Evolutionary conservation across 306 rosid species (phyloP), one percentile per base, ranked within the genome.

Genomic region (Vigna trinervia): DNA sequence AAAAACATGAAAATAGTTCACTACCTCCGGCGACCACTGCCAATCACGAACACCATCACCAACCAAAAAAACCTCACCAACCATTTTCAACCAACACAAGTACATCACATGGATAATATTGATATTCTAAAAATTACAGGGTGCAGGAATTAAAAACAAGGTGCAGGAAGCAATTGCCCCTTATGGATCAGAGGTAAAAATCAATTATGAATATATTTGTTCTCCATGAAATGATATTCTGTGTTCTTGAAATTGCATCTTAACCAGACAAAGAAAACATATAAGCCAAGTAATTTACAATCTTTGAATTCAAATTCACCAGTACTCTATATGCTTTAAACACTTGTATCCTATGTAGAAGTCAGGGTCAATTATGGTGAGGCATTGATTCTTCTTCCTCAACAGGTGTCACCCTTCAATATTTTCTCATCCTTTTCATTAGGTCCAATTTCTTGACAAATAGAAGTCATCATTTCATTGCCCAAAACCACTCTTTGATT

Each of bases 401-500:
- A 93, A 75, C 90, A 89, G 66, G 87, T 52, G 45, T 83, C 85
- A 22, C 52, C 63, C 73, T 68, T 78, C 74, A 75, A 74, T 48
- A 60, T 87, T 63, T 76, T 84, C 78, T 84, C 77, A 58, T 84
- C 78, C 66, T 83, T 88, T 63, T 85, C 85, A 77, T 54, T 75
- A 77, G 77, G 69, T 57, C 48, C 47, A 45, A 26, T 66, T 45
- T 69, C 73, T 81, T 82, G 78, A 72, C 74, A 64, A 63, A 48
- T 79, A 5, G 78, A 72, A 51, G 57, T 65, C 51, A 58, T 20
- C 15, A 71, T 78, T 47, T 86, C 90, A 58, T 47, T 74, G 48
- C 83, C 88, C 83, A 90, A 81, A 81, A 34, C 69, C 54, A 84
- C 86, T 75, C 92, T 86, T 86, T 89, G 92, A 19, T 83, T 89